A percentile compares a stretch with the other conserved stretches of the same genome.
These are phyloP conservation scores for Phialophora tarda DNA, from an alignment of 2,329 filamentous ascomycete genomes.

Conservation along the genomic window DNA sequence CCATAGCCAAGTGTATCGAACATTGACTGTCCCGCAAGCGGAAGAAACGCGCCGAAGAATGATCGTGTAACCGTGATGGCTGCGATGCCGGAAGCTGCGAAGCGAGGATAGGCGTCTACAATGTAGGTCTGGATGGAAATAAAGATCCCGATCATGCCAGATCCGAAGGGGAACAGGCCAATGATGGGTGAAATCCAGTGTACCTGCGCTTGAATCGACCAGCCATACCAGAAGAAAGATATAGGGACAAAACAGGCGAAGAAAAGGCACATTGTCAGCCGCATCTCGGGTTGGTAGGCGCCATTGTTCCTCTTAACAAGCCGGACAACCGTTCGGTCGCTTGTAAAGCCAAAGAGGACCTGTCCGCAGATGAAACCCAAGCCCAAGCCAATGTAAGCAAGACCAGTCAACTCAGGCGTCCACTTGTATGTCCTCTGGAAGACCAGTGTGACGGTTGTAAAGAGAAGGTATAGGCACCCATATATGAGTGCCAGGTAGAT, in stretches of 20 bases:
- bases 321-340: constrained; percentile 7
- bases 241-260: constrained; percentile 69
- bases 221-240: constrained; percentile 86
- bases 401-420: constrained; percentile 15
- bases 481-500: constrained; percentile 16
- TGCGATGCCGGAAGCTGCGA: constrained; percentile 47
- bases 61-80: constrained; percentile 10
- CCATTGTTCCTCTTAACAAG: constrained; percentile 9
- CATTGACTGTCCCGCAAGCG: constrained; percentile 14
- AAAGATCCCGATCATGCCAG: constrained; percentile 69
- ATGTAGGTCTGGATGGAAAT: constrained; percentile 86
- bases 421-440: constrained; percentile 11
- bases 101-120: constrained; percentile 62
- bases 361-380: constrained; percentile 8
- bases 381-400: constrained; percentile 15
- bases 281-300: constrained; percentile 80
- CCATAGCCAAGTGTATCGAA: constrained; percentile 18
- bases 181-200: constrained; percentile 57
- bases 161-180: constrained; percentile 57
- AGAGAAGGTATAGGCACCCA: constrained; percentile 21
- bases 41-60: constrained; percentile 13
- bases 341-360: constrained; percentile 11
- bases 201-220: constrained; percentile 70
- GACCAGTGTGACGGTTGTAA: constrained; percentile 14
- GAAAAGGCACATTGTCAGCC: constrained; percentile 73